Base-by-base conservation (phyloP, 495 filamentous ascomycete genomes). In the Cercophora sp. region DNA sequence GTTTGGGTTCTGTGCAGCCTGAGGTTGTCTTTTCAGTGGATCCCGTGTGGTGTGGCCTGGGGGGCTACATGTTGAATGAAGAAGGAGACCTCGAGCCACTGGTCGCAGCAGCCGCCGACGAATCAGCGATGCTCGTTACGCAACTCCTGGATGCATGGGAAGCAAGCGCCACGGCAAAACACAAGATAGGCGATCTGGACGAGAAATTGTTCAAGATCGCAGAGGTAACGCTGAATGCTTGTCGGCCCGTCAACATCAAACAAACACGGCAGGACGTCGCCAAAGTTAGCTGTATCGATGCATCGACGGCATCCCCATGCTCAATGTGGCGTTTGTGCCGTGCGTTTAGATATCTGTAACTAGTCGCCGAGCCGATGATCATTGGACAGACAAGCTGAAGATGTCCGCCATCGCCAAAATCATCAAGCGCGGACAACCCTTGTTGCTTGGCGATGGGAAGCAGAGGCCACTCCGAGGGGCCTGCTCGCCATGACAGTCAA, bases 91-190 rank as follows among this genome's bases (percentile, higher is more conserved):
- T n/a, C 15, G 41, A 27, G n/a, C n/a, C n/a, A 41, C 26, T 47
- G 44, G 48, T 51, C 48, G 22, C 34, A 51, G 48, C 48, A 51
- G 36, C 25, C 48, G 48, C 48, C 36, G 24, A 36, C 48, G 35
- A 51, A 51, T 41, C 35, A 51, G 15, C 9, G 26, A 11, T n/a
- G 15, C 37, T 51, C 15, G 13, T 16, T 26, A 13, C 36, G 15
- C 35, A 24, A 19, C 16, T 26, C 48, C 48, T 41, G 36, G 34
- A 49, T 22, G 43, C 43, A 37, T 42, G 15, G 23, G 16, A 51
- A 11, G 34, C 16, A 27, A 25, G 47, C 48, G 35, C 34, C 36
- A 15, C 32, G 20, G 32, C 9, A n/a, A n/a, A 22, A 18, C 31
- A 47, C 4, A 16, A 5, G 15, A 9, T 9, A 19, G 23, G 11